Evolutionary conservation across 805 yeast genomes (phyloP), one percentile per base, ranked within the genome.

Genomic region (Candida ponderosae): DNA sequence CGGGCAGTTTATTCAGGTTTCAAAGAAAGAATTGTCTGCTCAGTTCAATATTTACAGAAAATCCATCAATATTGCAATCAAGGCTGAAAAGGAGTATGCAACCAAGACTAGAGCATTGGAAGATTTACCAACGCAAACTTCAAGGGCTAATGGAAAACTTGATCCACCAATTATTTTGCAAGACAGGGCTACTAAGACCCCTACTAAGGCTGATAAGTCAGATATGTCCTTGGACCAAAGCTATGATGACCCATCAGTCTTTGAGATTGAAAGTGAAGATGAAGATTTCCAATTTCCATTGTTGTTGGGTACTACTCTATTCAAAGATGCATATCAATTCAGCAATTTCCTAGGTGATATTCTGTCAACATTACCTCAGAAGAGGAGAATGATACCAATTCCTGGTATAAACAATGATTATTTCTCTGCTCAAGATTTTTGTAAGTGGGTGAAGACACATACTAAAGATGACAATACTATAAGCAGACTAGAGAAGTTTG

Each of bases 401-500:
- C 57, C 59, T 3, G 56, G 58, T 33, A 50, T 49, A 4, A 53
- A 53, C 27, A 49, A 47, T 34, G 52, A 49, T n/a, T 49, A 54
- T 40, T 61, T 62, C 37, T 34, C 48, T 6, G 57, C 64, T 18
- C 47, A 44, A 15, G 39, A 39, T 18, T 42, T 62, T 19, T 24
- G 50, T 6, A 36, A 43, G 5, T 55, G 54, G 42, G 40, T 62
- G 10, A 55, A 40, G 32, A 31, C 34, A 11, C 29, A 37, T 23
- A 45, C 47, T 20, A 33, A 43, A 3, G 45, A 45, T 18, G 42
- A 59, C 26, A 62, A 58, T 33, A 44, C 65, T 0, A 42, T 51
- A 4, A 48, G 40, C 14, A 57, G 58, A 27, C 29, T 56, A n/a
- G 62, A 62, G 36, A 48, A 54, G 26, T 41, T 62, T 20, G 65